Conservation (phyloP, 305 asterid genomes). For the Solanum hybrid region DNA sequence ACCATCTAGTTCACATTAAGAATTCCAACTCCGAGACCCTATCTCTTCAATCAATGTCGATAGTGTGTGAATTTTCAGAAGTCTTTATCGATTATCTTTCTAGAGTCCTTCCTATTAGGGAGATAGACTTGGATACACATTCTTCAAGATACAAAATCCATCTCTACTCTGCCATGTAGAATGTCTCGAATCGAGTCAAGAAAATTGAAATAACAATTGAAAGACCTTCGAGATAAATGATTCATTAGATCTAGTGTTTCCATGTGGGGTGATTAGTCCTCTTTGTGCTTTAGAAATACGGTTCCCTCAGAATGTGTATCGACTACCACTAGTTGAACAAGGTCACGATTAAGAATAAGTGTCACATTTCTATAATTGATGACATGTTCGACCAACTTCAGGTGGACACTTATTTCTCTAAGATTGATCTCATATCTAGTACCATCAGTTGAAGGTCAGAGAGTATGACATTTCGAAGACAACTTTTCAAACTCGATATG, state of each 20-base stretch:
- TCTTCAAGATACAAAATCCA: not conserved
- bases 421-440: not conserved
- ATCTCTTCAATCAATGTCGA: not conserved
- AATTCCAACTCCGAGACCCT: not conserved
- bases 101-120: not conserved
- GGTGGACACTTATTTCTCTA: not conserved
- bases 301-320: not conserved
- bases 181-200: not conserved
- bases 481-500: not conserved
- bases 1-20: not conserved
- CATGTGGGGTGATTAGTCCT: not conserved
- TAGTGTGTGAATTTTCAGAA: not conserved
- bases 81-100: not conserved
- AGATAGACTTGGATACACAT: not conserved
- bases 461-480: not conserved
- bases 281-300: not conserved
- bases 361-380: not conserved
- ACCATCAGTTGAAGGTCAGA: not conserved
- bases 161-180: not conserved
- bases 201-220: not conserved
- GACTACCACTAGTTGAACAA: not conserved
- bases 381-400: not conserved
- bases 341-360: not conserved
- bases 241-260: not conserved
- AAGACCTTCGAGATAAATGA: not conserved